Percentiles rank a stretch among this genome's conserved stretches.
phyloP scores from a whole-genome alignment of 2,329 filamentous ascomycete species.

The Dactylellina leptospora region DNA sequence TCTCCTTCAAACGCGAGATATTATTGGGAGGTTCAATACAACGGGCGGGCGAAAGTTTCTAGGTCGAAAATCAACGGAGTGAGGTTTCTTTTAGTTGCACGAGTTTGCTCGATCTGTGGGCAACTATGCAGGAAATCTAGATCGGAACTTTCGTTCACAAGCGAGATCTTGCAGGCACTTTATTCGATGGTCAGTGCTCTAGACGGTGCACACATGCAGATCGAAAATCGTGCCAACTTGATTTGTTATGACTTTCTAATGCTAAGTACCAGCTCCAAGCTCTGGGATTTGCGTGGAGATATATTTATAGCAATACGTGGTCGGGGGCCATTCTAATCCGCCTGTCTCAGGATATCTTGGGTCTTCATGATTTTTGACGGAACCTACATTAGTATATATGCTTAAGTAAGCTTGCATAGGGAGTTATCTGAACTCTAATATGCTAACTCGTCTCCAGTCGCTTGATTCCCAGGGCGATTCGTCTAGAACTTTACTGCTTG shows the following conservation, averaged over 20 bases:
- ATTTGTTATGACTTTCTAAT: not conserved
- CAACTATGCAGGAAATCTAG: slow-evolving; percentile 1
- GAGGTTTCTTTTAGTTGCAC: not conserved
- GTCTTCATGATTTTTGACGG: too few relatives aligned
- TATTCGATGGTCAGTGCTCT: slow-evolving; percentile 14
- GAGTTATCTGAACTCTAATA: too few relatives aligned
- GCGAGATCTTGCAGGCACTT: slow-evolving; percentile 27
- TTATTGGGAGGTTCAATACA: slow-evolving; percentile 11
- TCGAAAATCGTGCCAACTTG: slow-evolving; percentile 16
- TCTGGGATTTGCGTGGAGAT: not conserved
- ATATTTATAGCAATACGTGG: too few relatives aligned
- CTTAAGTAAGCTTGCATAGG: too few relatives aligned
- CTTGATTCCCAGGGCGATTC: too few relatives aligned
- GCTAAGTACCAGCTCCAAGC: too few relatives aligned
- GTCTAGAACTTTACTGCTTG: too few relatives aligned
- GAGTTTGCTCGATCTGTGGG: slow-evolving; percentile 21
- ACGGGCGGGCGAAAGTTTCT: slow-evolving; percentile 10
- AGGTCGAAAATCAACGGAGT: not conserved
- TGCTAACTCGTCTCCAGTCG: too few relatives aligned
- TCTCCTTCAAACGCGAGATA: not conserved
- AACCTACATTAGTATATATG: too few relatives aligned
- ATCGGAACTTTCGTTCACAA: slow-evolving; percentile 9
- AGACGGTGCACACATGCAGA: not conserved
- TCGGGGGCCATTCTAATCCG: too few relatives aligned
- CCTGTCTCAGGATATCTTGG: too few relatives aligned